Percentiles rank a stretch among this genome's conserved stretches.
phyloP scores from a whole-genome alignment of 805 yeast genomes.

The Cyberlindnera xishuangbannaensis region DNA sequence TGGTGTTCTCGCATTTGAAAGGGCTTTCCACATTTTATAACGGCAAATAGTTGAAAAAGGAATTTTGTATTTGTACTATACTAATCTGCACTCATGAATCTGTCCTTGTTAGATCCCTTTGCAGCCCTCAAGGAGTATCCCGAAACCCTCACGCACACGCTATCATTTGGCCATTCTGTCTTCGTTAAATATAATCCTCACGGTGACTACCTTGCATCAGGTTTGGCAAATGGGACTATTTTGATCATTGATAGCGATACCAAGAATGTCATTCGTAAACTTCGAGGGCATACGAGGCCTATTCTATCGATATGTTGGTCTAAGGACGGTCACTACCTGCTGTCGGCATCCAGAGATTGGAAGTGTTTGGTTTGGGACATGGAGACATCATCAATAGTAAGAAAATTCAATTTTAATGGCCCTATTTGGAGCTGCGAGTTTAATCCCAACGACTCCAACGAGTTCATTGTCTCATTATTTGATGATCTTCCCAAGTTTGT shows the following conservation, averaged over 20 bases:
- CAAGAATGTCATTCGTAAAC: slow-evolving; percentile 45
- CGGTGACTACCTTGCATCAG: slow-evolving; percentile 86
- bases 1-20: too few relatives aligned
- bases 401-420: slow-evolving; percentile 49
- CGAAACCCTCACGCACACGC: slow-evolving; percentile 67
- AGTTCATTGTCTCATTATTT: slow-evolving; percentile 57
- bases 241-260: slow-evolving; percentile 73
- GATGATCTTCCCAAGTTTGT: slow-evolving; percentile 58
- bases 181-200: slow-evolving; percentile 60
- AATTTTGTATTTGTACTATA: too few relatives aligned
- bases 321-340: slow-evolving; percentile 56
- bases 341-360: slow-evolving; percentile 81
- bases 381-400: slow-evolving; percentile 32
- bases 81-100: too few relatives aligned
- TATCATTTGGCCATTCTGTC: slow-evolving; percentile 62
- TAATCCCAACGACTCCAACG: slow-evolving; percentile 41
- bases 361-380: slow-evolving; percentile 77
- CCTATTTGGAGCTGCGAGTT: slow-evolving; percentile 69
- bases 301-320: slow-evolving; percentile 79
- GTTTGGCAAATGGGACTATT: slow-evolving; percentile 67
- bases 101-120: slow-evolving; percentile 83
- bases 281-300: slow-evolving; percentile 64
- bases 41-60: too few relatives aligned
- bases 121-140: slow-evolving; percentile 90
- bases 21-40: too few relatives aligned